These are phyloP conservation scores for Pterocarpus macrocarpus DNA, from an alignment of 306 rosid species.

Conservation along the genomic window DNA sequence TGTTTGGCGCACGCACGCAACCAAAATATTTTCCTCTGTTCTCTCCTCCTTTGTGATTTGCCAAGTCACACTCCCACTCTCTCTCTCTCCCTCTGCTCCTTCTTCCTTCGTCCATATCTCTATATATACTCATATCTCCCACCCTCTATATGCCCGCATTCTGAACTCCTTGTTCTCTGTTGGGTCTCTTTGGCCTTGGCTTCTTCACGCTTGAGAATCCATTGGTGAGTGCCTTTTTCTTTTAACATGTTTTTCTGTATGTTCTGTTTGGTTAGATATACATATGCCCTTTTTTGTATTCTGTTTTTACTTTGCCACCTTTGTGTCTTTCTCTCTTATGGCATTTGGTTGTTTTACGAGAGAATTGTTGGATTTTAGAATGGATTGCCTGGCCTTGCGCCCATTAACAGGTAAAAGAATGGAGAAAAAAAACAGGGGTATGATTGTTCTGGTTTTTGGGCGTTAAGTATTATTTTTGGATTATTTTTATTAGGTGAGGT, in stretches of 20 bases:
- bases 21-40: not conserved
- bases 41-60: conserved; percentile 34
- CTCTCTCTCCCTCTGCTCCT: not conserved
- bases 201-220: conserved; percentile 23
- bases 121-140: conserved; percentile 9
- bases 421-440: not conserved
- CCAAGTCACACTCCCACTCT: conserved; percentile 39
- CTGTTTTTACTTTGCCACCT: not conserved
- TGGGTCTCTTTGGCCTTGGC: not conserved
- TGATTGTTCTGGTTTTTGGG: not conserved
- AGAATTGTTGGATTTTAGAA: not conserved
- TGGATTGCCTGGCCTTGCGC: not conserved
- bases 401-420: not conserved
- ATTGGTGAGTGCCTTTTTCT: conserved; percentile 33
- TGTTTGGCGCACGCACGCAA: not conserved
- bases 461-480: not conserved
- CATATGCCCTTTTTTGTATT: not conserved
- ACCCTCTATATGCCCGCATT: conserved; percentile 29
- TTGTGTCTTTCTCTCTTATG: not conserved
- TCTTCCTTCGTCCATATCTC: not conserved
- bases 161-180: conserved; percentile 33
- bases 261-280: conserved; percentile 12
- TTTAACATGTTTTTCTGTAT: not conserved
- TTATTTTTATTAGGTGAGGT: conserved; percentile 2
- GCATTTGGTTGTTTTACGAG: not conserved